Conservation (phyloP, 2,329 filamentous ascomycete genomes). For the Alternaria rosae region DNA sequence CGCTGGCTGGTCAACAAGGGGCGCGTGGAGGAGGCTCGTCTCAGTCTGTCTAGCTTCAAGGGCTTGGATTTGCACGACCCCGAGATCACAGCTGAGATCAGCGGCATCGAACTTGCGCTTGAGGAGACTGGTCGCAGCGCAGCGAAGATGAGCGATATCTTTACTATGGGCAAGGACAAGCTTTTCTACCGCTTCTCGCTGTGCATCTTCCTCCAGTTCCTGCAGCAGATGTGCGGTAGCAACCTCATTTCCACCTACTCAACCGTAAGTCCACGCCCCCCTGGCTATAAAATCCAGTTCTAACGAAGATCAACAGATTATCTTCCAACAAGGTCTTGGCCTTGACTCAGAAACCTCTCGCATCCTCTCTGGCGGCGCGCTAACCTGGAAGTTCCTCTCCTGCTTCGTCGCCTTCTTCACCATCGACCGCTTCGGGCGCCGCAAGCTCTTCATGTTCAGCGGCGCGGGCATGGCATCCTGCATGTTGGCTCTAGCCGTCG, state of each 20-base stretch:
- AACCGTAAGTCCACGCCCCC: slow-evolving; percentile 56
- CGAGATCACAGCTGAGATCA: slow-evolving; percentile 69
- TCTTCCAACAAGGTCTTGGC: slow-evolving; percentile 53
- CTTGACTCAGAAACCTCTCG: slow-evolving; percentile 60
- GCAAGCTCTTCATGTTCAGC: slow-evolving; percentile 62
- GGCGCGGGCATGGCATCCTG: slow-evolving; percentile 62
- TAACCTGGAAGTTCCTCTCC: slow-evolving; percentile 65
- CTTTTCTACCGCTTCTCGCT: slow-evolving; percentile 68
- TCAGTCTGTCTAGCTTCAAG: slow-evolving; percentile 51
- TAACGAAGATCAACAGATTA: slow-evolving; percentile 37
- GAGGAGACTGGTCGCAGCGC: slow-evolving; percentile 62
- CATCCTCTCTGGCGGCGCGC: slow-evolving; percentile 67
- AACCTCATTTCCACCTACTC: slow-evolving; percentile 61
- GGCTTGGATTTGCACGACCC: slow-evolving; percentile 50
- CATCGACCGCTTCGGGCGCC: slow-evolving; percentile 72
- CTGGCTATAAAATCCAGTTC: background rate
- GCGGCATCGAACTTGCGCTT: slow-evolving; percentile 63
- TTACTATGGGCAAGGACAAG: slow-evolving; percentile 66
- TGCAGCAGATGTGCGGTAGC: slow-evolving; percentile 61
- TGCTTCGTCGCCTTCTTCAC: slow-evolving; percentile 74
- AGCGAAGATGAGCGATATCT: slow-evolving; percentile 65
- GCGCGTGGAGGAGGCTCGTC: slow-evolving; percentile 69
- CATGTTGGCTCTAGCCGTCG: slow-evolving; percentile 63
- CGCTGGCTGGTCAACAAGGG: slow-evolving; percentile 73
- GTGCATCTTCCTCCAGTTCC: slow-evolving; percentile 60